Conservation (phyloP, 1,284 basidiomycete species). For the Ustilago vetiveriae region DNA sequence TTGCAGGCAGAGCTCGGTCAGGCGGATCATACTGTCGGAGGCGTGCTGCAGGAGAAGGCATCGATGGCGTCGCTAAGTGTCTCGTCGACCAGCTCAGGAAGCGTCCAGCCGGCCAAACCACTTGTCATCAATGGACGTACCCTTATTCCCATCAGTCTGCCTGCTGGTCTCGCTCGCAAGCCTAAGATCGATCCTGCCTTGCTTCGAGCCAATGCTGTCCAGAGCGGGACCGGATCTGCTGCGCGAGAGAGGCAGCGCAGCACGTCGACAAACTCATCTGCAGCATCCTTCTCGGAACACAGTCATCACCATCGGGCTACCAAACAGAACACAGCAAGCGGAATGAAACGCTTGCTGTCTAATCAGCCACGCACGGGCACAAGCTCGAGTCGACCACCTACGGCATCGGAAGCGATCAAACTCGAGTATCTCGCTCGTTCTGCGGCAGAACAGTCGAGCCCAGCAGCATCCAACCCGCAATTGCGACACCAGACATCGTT, state of each 20-base stretch:
- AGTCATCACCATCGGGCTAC: conserved; percentile 1
- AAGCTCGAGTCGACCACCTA: conserved; percentile 35
- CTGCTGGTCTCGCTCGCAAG: conserved; percentile 26
- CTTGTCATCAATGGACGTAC: conserved; percentile 36
- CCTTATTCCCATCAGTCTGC: conserved; percentile 43
- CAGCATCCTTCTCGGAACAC: conserved; percentile 11
- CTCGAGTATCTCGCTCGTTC: conserved; percentile 36
- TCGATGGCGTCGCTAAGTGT: conserved; percentile 26
- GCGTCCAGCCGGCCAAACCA: conserved; percentile 24
- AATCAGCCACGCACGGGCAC: conserved; percentile 10
- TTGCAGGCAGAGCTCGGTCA: conserved; percentile 19
- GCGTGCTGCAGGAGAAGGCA: conserved; percentile 21
- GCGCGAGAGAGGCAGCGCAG: conserved; percentile 9
- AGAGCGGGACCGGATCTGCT: background rate
- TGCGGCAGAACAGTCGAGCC: conserved; percentile 1
- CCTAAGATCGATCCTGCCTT: conserved; percentile 26
- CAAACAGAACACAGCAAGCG: background rate
- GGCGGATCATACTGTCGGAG: background rate
- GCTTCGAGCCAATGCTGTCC: conserved; percentile 19
- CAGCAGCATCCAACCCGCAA: background rate
- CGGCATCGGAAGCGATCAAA: conserved; percentile 46
- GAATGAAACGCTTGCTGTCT: conserved; percentile 13
- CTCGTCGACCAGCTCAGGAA: conserved; percentile 25
- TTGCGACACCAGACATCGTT: conserved; percentile 23
- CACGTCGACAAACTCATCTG: conserved; percentile 19